Evolutionary conservation across 129 eudicot species (phyloP).

Genomic region (Flaveria ramosissima): DNA sequence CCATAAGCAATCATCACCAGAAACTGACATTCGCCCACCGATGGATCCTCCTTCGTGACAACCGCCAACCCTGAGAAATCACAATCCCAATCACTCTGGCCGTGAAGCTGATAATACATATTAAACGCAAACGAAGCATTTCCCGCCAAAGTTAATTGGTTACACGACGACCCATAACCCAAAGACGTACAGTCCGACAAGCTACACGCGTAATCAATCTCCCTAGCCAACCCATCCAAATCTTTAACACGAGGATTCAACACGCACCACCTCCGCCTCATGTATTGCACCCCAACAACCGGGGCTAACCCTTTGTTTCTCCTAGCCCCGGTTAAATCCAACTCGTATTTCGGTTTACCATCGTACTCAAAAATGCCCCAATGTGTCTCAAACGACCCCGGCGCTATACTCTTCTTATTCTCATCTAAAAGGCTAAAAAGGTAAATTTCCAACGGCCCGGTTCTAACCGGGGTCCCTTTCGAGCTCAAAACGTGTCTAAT

Average conservation of each 20-base stretch:
- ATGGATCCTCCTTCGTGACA: slow-evolving; percentile 71
- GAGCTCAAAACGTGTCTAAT: slow-evolving; percentile 56
- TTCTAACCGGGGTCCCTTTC: slow-evolving; percentile 72
- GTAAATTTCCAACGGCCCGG: slow-evolving; percentile 58
- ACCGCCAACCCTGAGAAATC: slow-evolving; percentile 70
- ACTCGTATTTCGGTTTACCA: slow-evolving; percentile 78
- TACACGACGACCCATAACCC: slow-evolving; percentile 86
- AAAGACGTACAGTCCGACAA: slow-evolving; percentile 80
- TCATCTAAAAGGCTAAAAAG: slow-evolving; percentile 82
- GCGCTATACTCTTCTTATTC: slow-evolving; percentile 71
- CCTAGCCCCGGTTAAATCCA: slow-evolving; percentile 52
- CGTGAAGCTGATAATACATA: slow-evolving; percentile 82
- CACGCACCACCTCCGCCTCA: slow-evolving; percentile 72
- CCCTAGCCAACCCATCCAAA: slow-evolving; percentile 51
- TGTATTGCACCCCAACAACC: slow-evolving; percentile 61
- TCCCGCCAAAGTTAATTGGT: slow-evolving; percentile 41
- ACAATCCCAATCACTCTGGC: slow-evolving; percentile 72
- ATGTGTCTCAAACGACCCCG: slow-evolving; percentile 87
- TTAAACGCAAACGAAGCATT: slow-evolving; percentile 90
- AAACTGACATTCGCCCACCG: slow-evolving; percentile 64
- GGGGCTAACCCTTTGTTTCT: slow-evolving; percentile 49
- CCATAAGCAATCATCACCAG: slow-evolving; percentile 80
- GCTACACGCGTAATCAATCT: slow-evolving; percentile 81
- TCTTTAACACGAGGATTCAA: slow-evolving; percentile 60
- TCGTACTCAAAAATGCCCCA: slow-evolving; percentile 93